Conservation (phyloP, 345 rosid species). For the Euphorbia tirucalli region DNA sequence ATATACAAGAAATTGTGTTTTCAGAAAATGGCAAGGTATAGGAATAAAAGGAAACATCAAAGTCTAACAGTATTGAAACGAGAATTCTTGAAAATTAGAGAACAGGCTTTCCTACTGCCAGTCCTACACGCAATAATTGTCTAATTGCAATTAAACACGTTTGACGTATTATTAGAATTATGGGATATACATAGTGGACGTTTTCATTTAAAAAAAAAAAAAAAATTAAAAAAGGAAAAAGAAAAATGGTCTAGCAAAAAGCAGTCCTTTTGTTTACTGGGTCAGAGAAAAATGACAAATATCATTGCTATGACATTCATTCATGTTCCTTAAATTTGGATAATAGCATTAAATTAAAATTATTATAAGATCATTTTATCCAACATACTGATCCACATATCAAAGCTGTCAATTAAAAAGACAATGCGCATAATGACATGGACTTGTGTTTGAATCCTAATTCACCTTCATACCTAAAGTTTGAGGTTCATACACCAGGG, state of each 20-base stretch:
- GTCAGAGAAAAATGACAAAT: slow-evolving; percentile 14
- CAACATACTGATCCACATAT: slow-evolving; percentile 1
- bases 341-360: background rate
- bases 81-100: background rate
- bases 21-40: background rate
- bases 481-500: background rate
- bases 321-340: too few species aligned
- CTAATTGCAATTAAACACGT: background rate
- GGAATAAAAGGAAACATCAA: background rate
- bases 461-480: background rate
- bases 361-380: background rate
- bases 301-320: background rate
- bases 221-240: background rate
- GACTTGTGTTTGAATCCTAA: slow-evolving; percentile 18
- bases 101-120: background rate
- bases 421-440: slow-evolving; percentile 19
- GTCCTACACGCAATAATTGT: background rate
- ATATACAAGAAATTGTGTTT: too few species aligned
- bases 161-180: background rate
- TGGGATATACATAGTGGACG: background rate
- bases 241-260: background rate
- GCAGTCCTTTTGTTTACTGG: background rate
- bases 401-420: background rate
- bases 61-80: background rate
- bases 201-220: too few species aligned